Percentiles rank a stretch among this genome's conserved stretches.
These are phyloP conservation scores for Scedosporium boydii DNA, from an alignment of 2,329 filamentous ascomycete genomes.

Conservation along the genomic window DNA sequence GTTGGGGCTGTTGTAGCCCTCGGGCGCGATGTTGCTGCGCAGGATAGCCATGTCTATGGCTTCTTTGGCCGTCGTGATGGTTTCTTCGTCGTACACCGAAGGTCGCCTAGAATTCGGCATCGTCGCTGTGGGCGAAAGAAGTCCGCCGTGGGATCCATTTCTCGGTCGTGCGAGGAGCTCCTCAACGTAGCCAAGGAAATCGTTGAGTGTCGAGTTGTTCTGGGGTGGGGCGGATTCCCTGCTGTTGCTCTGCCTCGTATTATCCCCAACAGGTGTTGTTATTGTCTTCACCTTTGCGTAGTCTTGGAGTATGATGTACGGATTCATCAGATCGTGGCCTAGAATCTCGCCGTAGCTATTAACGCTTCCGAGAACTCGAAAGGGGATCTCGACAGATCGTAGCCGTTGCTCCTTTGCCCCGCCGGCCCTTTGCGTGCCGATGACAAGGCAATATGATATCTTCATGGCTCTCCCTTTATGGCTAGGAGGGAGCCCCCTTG, in stretches of 20 bases:
- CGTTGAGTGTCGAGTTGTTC: constrained; percentile 29
- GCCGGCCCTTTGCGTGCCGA: constrained; percentile 82
- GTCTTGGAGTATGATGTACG: constrained; percentile 82
- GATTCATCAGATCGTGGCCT: constrained; percentile 88
- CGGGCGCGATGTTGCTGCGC: constrained; percentile 60
- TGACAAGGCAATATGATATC: constrained; percentile 80
- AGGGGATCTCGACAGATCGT: constrained; percentile 84
- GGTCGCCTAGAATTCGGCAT: constrained; percentile 43
- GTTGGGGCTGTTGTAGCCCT: constrained; percentile 73
- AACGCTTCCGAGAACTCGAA: constrained; percentile 86
- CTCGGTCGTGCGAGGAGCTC: constrained; percentile 55
- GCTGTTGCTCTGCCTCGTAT: background rate
- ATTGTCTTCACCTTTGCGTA: constrained; percentile 58
- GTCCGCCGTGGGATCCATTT: constrained; percentile 43
- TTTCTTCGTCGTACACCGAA: constrained; percentile 37
- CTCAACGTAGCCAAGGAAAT: constrained; percentile 70
- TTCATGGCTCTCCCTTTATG: constrained; percentile 92
- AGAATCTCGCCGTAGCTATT: constrained; percentile 81
- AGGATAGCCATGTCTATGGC: constrained; percentile 87
- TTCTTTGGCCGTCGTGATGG: constrained; percentile 61
- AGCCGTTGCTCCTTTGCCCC: constrained; percentile 72
- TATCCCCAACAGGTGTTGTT: constrained; percentile 20
- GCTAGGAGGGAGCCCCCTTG: constrained; percentile 79
- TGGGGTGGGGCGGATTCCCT: background rate
- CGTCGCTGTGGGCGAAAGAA: constrained; percentile 62